These are phyloP conservation scores for Lachnellula occidentalis DNA, from an alignment of 2,329 filamentous ascomycete genomes.

Conservation along the genomic window DNA sequence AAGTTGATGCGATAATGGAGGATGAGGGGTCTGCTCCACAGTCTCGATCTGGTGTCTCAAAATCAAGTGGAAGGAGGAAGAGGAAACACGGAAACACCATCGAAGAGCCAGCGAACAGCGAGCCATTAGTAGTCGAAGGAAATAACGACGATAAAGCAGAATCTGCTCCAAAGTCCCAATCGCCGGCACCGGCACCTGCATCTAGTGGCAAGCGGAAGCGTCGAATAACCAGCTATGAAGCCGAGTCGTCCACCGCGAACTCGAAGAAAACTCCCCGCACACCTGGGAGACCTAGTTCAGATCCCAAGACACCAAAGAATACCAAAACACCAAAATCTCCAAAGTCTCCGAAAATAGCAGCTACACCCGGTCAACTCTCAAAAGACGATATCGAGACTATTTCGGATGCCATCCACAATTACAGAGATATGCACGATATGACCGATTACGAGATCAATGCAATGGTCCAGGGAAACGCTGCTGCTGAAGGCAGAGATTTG, in stretches of 20 bases:
- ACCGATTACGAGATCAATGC: slow-evolving; percentile 44
- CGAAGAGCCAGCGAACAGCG: neutral
- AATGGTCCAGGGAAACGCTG: slow-evolving; percentile 33
- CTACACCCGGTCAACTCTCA: neutral
- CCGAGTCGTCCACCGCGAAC: slow-evolving; percentile 5
- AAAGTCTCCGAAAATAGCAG: slow-evolving; percentile 2
- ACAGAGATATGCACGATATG: slow-evolving; percentile 39
- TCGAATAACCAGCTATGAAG: slow-evolving; percentile 13
- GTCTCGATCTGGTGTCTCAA: neutral
- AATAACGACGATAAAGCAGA: neutral
- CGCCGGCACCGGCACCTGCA: neutral
- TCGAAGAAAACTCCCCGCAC: neutral
- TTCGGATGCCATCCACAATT: slow-evolving; percentile 35
- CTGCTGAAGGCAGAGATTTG: slow-evolving; percentile 38
- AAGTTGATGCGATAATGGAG: neutral
- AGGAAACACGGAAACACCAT: neutral
- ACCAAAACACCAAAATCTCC: neutral
- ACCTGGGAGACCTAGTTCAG: neutral
- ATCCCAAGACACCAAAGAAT: neutral
- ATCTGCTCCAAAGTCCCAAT: neutral
- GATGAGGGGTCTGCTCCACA: neutral
- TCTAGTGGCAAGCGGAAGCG: slow-evolving; percentile 17
- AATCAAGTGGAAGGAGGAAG: neutral
- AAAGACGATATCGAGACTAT: slow-evolving; percentile 10
- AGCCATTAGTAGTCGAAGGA: too few relatives aligned